Evolutionary conservation across 495 filamentous ascomycete genomes (phyloP).

Genomic region (Xylaria curta): DNA sequence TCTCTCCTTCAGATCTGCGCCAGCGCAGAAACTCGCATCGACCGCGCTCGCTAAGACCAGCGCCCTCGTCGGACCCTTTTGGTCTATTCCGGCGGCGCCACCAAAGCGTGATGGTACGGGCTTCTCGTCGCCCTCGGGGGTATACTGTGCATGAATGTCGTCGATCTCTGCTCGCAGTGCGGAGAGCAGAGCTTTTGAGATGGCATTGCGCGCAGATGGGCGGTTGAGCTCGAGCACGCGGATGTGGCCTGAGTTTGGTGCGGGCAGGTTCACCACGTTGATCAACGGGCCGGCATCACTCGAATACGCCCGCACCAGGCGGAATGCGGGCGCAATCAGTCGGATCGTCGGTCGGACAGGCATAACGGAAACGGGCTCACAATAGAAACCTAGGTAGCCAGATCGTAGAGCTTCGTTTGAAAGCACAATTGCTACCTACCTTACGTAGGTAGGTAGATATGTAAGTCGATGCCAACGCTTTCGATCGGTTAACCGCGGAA

Average conservation of each 20-base stretch:
- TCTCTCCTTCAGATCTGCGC: slow-evolving; percentile 92
- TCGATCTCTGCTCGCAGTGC: slow-evolving; percentile 73
- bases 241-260: slow-evolving; percentile 83
- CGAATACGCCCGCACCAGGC: slow-evolving; percentile 41
- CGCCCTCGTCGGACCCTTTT: slow-evolving; percentile 69
- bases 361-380: slow-evolving; percentile 22
- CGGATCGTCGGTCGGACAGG: slow-evolving; percentile 31
- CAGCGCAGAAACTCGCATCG: slow-evolving; percentile 87
- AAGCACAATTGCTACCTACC: not conserved
- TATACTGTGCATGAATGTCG: slow-evolving; percentile 69
- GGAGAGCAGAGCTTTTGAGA: slow-evolving; percentile 77
- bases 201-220: slow-evolving; percentile 84
- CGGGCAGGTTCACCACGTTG: slow-evolving; percentile 72
- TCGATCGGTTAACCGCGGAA: slow-evolving; percentile 15
- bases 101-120: slow-evolving; percentile 45
- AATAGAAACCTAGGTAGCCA: not conserved
- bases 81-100: slow-evolving; percentile 45
- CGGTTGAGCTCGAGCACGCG: slow-evolving; percentile 86
- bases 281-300: slow-evolving; percentile 62
- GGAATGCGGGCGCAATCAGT: slow-evolving; percentile 29
- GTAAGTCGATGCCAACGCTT: slow-evolving; percentile 9
- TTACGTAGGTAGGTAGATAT: too few species aligned
- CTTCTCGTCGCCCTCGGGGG: slow-evolving; percentile 55
- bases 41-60: slow-evolving; percentile 79
- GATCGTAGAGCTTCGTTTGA: not conserved